These are phyloP conservation scores for Thraustochytrium sp. DNA, from an alignment of 352 stramenopile species.

Conservation along the genomic window DNA sequence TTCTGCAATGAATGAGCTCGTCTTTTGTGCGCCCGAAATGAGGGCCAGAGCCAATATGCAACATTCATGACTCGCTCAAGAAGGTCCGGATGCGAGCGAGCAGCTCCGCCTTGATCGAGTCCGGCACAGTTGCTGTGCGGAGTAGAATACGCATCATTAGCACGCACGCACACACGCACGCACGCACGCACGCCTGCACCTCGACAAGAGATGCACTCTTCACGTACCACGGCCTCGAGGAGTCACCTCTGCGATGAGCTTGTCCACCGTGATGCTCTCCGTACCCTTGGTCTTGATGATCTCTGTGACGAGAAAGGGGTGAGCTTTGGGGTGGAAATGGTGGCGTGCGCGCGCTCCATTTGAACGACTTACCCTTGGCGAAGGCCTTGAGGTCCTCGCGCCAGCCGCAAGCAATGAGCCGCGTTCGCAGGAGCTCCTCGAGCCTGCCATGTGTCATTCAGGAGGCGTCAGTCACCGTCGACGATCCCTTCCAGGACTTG, in stretches of 20 bases:
- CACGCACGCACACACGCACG: no score
- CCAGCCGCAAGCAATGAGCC: constrained; percentile 82
- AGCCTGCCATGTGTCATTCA: no score
- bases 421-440: constrained; percentile 73
- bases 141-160: no score
- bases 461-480: no score
- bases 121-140: constrained; percentile 66
- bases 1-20: no score
- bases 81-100: constrained; percentile 82
- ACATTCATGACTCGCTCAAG: no score
- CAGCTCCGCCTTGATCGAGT: constrained; percentile 77
- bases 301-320: constrained; percentile 59
- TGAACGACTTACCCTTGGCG: constrained; percentile 68
- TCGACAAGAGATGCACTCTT: not conserved
- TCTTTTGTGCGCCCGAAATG: no score
- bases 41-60: no score
- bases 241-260: constrained; percentile 83
- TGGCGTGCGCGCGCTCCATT: no score
- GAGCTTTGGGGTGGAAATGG: no score
- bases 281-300: constrained; percentile 85
- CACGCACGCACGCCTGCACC: not conserved
- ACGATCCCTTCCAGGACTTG: no score
- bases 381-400: constrained; percentile 78
- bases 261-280: constrained; percentile 87
- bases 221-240: constrained; percentile 66